Base-by-base conservation (phyloP, 805 yeast genomes). In the Wickerhamomyces hampshirensis region DNA sequence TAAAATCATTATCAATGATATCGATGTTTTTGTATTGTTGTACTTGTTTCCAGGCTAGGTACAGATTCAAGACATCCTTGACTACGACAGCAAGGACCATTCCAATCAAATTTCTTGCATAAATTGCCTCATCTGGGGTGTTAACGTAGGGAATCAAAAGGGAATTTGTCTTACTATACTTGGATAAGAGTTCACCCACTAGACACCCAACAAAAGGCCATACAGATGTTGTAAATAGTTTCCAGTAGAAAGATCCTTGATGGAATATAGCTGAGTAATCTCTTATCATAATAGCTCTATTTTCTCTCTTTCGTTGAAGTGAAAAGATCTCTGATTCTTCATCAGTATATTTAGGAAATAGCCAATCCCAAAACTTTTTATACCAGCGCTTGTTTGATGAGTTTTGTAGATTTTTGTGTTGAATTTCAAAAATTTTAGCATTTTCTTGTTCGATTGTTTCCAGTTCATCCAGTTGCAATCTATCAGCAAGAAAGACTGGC, bases 71-170 rank as follows among this genome's bases (percentile, higher is more conserved):
- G 11, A 55, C 26, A 40, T 66, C 70, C 28, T 63, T 60, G 2
- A 46, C 4, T 2, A 65, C 9, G 1, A 54, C 60, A 9, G 55
- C 58, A 5, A 43, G 33, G 9, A 49, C 21, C 41, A 66, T 56
- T 1, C 68, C 69, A 5, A 62, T 19, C n/a, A 65, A 16, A 34
- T 65, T 64, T 15, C 60, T 35, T 1, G 59, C 39, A 29, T 59
- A 64, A 6, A 50, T 42, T 1, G 53, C 50, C 37, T 66, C 68
- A 43, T 65, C 68, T 1, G 71, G 69, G 0, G 68, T 64, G 13
- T 41, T 38, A 9, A 51, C 45, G 12, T 37, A 37, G 15, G 34
- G 43, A 38, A 50, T 48, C 6, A 59, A 37, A 6, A 48, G 37
- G 3, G 31, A 17, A 37, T 48, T 44, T 7, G 63, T 26, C 11